These are phyloP conservation scores for Tetracentron sinense DNA, from an alignment of 164 flowering plant species.

Conservation along the genomic window DNA sequence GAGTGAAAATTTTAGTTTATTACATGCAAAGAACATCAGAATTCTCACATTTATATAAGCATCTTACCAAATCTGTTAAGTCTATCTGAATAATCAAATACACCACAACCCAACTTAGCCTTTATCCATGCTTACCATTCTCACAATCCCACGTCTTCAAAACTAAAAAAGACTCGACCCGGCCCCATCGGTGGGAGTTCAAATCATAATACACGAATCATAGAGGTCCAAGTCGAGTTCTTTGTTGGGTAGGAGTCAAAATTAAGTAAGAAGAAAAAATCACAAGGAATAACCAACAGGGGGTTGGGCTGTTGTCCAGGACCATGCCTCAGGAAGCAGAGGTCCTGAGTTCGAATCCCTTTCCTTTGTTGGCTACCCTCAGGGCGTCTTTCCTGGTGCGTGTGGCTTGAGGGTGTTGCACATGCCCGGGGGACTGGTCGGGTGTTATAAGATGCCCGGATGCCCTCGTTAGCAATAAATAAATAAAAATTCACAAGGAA, in stretches of 20 bases:
- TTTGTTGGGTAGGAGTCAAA: constrained; percentile 26
- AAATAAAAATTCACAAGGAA: constrained; percentile 1
- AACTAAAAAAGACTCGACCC: constrained; percentile 7
- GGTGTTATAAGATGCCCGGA: too few species aligned
- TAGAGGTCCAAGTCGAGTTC: neutral
- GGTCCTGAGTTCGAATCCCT: too few species aligned
- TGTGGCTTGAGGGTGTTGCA: too few species aligned
- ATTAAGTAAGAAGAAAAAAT: too few species aligned
- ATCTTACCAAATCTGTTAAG: neutral
- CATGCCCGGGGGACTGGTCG: too few species aligned
- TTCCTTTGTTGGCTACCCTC: too few species aligned
- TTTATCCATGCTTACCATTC: neutral
- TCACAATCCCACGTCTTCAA: constrained; percentile 14
- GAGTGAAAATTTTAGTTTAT: neutral
- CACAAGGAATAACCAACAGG: too few species aligned
- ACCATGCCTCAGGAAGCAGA: too few species aligned
- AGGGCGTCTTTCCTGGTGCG: too few species aligned
- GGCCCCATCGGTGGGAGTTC: neutral
- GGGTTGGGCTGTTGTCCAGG: too few species aligned
- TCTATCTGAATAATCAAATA: neutral
- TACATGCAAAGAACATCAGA: neutral
- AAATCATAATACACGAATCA: neutral
- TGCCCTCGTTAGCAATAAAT: too few species aligned
- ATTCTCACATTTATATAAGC: too few species aligned
- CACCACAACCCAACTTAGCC: neutral